Conservation (phyloP, 108 stramenopile species). For the Cyclostephanos invisitatus region DNA sequence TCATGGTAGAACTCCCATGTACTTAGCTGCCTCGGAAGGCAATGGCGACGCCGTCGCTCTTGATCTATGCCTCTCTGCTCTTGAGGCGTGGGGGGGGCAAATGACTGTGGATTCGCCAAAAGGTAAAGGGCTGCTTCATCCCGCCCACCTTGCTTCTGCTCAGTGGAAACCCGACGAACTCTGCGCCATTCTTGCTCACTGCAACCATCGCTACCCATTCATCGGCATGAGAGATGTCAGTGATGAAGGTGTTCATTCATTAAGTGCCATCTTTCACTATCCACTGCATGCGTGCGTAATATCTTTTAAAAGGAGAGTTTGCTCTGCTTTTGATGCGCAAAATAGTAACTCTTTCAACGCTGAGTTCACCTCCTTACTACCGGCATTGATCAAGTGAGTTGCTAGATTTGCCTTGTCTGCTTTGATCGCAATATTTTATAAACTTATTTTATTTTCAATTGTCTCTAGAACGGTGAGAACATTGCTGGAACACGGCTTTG, state of each 20-base stretch:
- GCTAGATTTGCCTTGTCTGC: background rate
- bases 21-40: slow-evolving; percentile 65
- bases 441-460: background rate
- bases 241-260: slow-evolving; percentile 45
- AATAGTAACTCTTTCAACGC: slow-evolving; percentile 4
- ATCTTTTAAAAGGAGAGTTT: slow-evolving; percentile 42
- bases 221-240: slow-evolving; percentile 14
- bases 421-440: background rate
- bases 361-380: slow-evolving; percentile 17
- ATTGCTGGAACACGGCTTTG: slow-evolving; percentile 69
- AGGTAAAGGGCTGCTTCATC: slow-evolving; percentile 42
- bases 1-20: slow-evolving; percentile 72
- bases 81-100: slow-evolving; percentile 69
- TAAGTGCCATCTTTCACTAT: slow-evolving; percentile 64
- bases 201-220: slow-evolving; percentile 59
- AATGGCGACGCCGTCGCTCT: slow-evolving; percentile 49
- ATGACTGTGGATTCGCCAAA: slow-evolving; percentile 32
- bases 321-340: slow-evolving; percentile 7
- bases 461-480: slow-evolving; percentile 43
- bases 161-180: slow-evolving; percentile 58
- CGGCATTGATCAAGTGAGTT: slow-evolving; percentile 25
- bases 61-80: slow-evolving; percentile 58
- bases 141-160: slow-evolving; percentile 48
- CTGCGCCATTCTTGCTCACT: slow-evolving; percentile 46
- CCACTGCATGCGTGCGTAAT: slow-evolving; percentile 73